Conservation (phyloP, 2,329 filamentous ascomycete genomes). For the Trichoderma breve region DNA sequence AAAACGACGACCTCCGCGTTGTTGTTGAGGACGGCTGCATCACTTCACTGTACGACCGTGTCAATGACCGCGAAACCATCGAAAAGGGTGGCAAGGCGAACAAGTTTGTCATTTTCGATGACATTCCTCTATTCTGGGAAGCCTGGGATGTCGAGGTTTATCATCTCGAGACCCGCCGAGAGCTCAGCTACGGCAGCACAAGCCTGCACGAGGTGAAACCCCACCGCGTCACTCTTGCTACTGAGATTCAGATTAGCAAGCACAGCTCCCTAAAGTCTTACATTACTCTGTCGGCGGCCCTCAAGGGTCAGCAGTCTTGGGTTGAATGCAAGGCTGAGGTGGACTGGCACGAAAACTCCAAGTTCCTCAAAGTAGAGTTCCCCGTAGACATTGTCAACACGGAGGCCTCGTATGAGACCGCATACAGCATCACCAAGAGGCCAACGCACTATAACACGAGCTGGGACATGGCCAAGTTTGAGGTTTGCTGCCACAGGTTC, state of each 20-base stretch:
- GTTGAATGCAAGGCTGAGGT: conserved; percentile 81
- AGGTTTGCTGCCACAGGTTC: conserved; percentile 94
- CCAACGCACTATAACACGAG: conserved; percentile 97
- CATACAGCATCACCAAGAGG: conserved; percentile 82
- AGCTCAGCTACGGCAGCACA: conserved; percentile 67
- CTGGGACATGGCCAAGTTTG: conserved; percentile 98
- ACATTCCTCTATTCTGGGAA: conserved; percentile 96
- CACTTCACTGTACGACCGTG: conserved; percentile 76
- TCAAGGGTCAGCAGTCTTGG: conserved; percentile 58
- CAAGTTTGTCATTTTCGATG: conserved; percentile 91
- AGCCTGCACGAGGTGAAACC: conserved; percentile 68
- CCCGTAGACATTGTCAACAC: conserved; percentile 88
- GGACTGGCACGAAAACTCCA: conserved; percentile 97
- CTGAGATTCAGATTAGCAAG: conserved; percentile 83
- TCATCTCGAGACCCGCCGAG: conserved; percentile 81
- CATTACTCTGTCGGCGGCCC: conserved; percentile 71
- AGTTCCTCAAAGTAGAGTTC: conserved; percentile 98
- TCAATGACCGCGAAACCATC: conserved; percentile 73
- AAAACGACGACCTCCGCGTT: conserved; percentile 75
- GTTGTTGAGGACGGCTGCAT: conserved; percentile 74
- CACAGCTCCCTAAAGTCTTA: conserved; percentile 83
- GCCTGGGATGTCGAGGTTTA: conserved; percentile 98
- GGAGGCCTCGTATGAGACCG: conserved; percentile 92
- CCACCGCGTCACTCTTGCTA: conserved; percentile 77
- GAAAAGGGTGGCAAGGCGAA: conserved; percentile 74